phyloP scores from a whole-genome alignment of 805 yeast genomes.

The Candida insectorum region DNA sequence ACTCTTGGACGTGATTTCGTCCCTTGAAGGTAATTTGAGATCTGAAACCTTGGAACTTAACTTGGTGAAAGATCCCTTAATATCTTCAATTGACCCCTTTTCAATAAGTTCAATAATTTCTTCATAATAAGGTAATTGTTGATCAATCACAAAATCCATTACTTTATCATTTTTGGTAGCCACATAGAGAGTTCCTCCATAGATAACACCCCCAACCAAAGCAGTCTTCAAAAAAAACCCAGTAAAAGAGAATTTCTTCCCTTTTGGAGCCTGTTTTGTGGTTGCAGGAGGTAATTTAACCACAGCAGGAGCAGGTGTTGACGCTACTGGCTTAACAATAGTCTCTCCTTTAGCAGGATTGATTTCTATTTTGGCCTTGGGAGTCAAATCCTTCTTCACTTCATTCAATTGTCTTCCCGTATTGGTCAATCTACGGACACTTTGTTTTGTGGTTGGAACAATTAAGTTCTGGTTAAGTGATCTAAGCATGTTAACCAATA shows the following conservation, averaged over 20 bases:
- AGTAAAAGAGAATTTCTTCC: constrained; percentile 29
- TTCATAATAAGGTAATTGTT: constrained; percentile 42
- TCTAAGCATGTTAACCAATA: too few relatives aligned
- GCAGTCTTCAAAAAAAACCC: constrained; percentile 29
- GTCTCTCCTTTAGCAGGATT: not conserved
- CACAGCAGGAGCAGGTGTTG: not conserved
- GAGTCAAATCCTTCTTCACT: not conserved
- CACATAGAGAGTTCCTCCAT: constrained; percentile 37
- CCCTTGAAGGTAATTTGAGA: constrained; percentile 26
- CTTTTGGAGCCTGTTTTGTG: constrained; percentile 2
- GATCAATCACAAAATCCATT: constrained; percentile 42
- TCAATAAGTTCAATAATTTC: constrained; percentile 37
- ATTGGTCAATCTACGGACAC: too few relatives aligned
- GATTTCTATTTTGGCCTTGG: not conserved
- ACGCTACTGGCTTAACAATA: not conserved
- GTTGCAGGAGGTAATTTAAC: constrained; percentile 1
- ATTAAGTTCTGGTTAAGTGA: too few relatives aligned
- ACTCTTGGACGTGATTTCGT: constrained; percentile 30
- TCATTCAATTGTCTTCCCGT: too few relatives aligned
- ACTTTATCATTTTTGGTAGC: constrained; percentile 44
- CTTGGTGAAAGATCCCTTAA: constrained; percentile 17
- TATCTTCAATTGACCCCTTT: constrained; percentile 30
- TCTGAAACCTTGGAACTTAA: constrained; percentile 16
- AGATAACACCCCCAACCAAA: constrained; percentile 24
- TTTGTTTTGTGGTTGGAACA: too few relatives aligned